phyloP scores from a whole-genome alignment of 306 rosid species.

The Alnus rubra region DNA sequence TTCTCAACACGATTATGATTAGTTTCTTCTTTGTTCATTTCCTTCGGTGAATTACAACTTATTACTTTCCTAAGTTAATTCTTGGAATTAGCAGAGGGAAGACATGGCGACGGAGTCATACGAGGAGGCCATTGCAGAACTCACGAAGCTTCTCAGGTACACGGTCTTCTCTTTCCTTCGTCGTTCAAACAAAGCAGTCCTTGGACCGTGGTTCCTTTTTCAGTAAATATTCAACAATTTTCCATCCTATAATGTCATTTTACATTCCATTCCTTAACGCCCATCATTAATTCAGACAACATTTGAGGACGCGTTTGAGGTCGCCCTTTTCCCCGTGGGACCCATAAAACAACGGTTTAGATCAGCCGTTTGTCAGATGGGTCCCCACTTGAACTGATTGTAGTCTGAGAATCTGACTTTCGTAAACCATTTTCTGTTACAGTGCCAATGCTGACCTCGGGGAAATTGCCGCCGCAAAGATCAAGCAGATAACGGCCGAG shows the following conservation, averaged over 20 bases:
- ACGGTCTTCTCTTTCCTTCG: not conserved
- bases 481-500: conserved; percentile 71
- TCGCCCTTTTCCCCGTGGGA: not conserved
- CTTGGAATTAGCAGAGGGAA: conserved; percentile 46
- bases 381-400: not conserved
- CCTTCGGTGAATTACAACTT: not conserved
- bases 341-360: not conserved
- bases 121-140: conserved; percentile 74
- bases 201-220: not conserved
- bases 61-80: not conserved
- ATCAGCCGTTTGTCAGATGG: conserved; percentile 9
- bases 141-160: conserved; percentile 77
- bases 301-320: not conserved
- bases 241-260: conserved; percentile 34
- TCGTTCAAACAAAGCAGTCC: not conserved
- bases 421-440: not conserved
- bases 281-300: conserved; percentile 7
- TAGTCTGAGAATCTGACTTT: not conserved
- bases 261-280: no score
- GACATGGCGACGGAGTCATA: conserved; percentile 72
- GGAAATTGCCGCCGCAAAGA: conserved; percentile 67
- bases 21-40: not conserved
- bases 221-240: not conserved
- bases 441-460: conserved; percentile 64
- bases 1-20: not conserved